Percentiles rank a stretch among this genome's conserved stretches.
These are phyloP conservation scores for Pythium scleroteichum DNA, from an alignment of 352 stramenopile species.

Conservation along the genomic window DNA sequence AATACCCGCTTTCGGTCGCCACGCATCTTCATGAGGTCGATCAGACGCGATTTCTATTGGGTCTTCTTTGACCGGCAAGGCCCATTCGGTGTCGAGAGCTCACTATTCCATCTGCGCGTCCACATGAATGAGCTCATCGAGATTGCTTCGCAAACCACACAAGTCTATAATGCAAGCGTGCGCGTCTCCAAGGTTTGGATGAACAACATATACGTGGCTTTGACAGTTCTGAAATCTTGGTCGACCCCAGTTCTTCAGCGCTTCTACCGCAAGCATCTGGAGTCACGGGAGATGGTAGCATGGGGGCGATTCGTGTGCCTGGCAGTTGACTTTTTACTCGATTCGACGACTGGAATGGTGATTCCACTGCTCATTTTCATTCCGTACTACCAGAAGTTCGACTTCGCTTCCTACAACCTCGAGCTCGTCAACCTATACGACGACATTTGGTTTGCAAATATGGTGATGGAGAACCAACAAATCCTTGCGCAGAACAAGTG, in stretches of 20 bases:
- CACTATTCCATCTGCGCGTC: slow-evolving; percentile 33
- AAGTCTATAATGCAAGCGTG: slow-evolving; percentile 45
- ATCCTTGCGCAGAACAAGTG: slow-evolving; percentile 35
- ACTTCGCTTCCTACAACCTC: slow-evolving; percentile 37
- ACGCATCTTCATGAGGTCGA: not conserved
- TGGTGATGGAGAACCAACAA: slow-evolving; percentile 48
- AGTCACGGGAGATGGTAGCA: slow-evolving; percentile 10
- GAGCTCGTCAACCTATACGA: slow-evolving; percentile 37
- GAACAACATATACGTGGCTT: slow-evolving; percentile 44
- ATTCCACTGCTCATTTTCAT: slow-evolving; percentile 41
- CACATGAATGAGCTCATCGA: slow-evolving; percentile 41
- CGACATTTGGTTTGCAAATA: slow-evolving; percentile 41
- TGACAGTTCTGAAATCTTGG: slow-evolving; percentile 49
- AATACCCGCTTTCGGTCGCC: slow-evolving; percentile 8
- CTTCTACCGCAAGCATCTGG: slow-evolving; percentile 21
- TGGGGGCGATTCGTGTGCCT: slow-evolving; percentile 33
- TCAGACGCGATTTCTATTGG: slow-evolving; percentile 9
- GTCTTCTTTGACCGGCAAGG: slow-evolving; percentile 31
- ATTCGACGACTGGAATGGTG: slow-evolving; percentile 29
- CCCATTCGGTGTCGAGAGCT: slow-evolving; percentile 38
- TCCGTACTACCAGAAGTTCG: slow-evolving; percentile 34
- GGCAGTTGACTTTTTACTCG: slow-evolving; percentile 30
- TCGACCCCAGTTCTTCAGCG: slow-evolving; percentile 31
- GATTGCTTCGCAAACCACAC: slow-evolving; percentile 40
- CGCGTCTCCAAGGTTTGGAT: slow-evolving; percentile 49